Evolutionary conservation across 257 asterid species (phyloP).

Genomic region (Voacanga thouarsii): DNA sequence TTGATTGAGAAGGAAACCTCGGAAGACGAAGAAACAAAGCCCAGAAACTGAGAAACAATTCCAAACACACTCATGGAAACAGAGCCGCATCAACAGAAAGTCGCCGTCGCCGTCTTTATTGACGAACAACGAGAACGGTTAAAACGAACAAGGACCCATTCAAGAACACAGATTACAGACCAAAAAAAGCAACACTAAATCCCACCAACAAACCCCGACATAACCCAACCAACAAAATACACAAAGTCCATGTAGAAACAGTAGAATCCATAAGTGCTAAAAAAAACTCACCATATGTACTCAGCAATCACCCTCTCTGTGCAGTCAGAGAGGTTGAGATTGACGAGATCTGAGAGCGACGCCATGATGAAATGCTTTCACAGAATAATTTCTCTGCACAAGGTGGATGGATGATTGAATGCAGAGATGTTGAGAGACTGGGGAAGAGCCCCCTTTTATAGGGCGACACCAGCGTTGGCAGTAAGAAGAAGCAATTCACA

Average conservation of each 20-base stretch:
- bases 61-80: neutral
- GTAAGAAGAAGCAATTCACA: neutral
- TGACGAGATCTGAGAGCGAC: conserved; percentile 35
- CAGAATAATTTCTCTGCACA: neutral
- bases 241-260: conserved; percentile 15
- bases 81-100: neutral
- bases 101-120: neutral
- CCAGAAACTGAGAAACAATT: too few relatives aligned
- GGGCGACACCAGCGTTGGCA: neutral
- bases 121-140: neutral
- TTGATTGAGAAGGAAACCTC: neutral
- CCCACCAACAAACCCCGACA: neutral
- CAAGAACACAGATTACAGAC: neutral
- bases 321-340: conserved; percentile 37
- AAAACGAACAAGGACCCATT: neutral
- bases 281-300: conserved; percentile 45
- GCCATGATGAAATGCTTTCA: conserved; percentile 27
- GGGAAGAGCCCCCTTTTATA: conserved; percentile 4
- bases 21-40: neutral
- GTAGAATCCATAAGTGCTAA: neutral
- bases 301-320: conserved; percentile 45
- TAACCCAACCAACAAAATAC: neutral
- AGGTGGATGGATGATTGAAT: neutral
- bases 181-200: neutral
- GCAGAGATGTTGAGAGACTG: neutral